These are phyloP conservation scores for Moesziomyces globuligerus DNA, from an alignment of 1,284 basidiomycete species.

Conservation along the genomic window DNA sequence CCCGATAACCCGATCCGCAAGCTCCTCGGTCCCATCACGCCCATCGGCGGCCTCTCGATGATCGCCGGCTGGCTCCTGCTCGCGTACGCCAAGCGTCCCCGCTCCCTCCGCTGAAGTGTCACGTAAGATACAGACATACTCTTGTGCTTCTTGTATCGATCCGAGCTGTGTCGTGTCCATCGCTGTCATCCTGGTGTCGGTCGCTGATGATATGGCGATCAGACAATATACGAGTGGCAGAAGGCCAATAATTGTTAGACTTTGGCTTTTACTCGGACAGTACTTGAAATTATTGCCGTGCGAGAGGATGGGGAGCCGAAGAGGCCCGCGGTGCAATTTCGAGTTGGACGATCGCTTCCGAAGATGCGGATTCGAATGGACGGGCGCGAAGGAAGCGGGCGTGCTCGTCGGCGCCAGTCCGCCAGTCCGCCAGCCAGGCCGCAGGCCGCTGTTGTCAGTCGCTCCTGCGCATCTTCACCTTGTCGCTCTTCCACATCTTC, in stretches of 20 bases:
- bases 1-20: constrained; percentile 55
- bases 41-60: constrained; percentile 61
- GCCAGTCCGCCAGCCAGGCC: too few species aligned
- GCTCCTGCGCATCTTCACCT: constrained; percentile 9
- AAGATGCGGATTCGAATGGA: constrained; percentile 8
- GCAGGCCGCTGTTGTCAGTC: constrained; percentile 16
- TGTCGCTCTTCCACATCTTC: constrained; percentile 5
- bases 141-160: too few species aligned
- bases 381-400: constrained; percentile 11
- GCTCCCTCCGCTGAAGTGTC: constrained; percentile 33
- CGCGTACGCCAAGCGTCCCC: constrained; percentile 51
- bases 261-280: too few species aligned
- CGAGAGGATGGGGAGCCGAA: constrained; percentile 10
- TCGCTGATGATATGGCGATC: too few species aligned
- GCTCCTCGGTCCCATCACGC: constrained; percentile 59
- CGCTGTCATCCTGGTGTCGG: too few species aligned
- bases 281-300: constrained; percentile 7
- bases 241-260: constrained; percentile 10
- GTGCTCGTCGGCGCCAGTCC: constrained; percentile 7
- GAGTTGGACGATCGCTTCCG: constrained; percentile 34
- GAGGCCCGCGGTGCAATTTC: constrained; percentile 20
- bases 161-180: not conserved
- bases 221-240: too few species aligned
- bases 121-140: too few species aligned
- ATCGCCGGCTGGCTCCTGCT: constrained; percentile 63